These are phyloP conservation scores for Conticribra guillardii DNA, from an alignment of 108 stramenopile species.

Conservation along the genomic window DNA sequence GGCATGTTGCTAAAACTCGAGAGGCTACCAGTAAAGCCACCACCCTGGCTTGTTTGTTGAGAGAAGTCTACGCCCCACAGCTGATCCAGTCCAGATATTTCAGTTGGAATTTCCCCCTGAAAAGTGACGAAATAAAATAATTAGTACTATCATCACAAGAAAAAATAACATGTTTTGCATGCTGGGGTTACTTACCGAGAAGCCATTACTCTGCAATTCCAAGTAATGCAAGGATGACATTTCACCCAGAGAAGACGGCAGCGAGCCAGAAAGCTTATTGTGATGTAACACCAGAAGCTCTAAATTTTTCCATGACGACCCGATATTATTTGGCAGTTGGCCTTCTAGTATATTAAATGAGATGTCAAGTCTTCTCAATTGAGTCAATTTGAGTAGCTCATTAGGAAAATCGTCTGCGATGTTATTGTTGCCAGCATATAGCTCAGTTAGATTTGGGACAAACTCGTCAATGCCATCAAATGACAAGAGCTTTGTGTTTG, in stretches of 20 bases:
- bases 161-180: too few relatives aligned
- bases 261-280: conserved; percentile 21
- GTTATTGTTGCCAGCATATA: conserved; percentile 18
- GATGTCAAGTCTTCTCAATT: conserved; percentile 46
- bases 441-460: conserved; percentile 11
- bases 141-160: too few relatives aligned
- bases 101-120: neutral
- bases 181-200: conserved; percentile 19
- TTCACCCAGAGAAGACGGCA: conserved; percentile 24
- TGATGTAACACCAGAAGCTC: conserved; percentile 17
- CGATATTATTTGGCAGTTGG: conserved; percentile 54
- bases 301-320: conserved; percentile 45
- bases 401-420: conserved; percentile 46
- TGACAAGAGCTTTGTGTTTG: conserved; percentile 26
- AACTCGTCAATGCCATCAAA: conserved; percentile 22
- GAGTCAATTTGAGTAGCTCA: conserved; percentile 50
- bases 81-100: neutral
- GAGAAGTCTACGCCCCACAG: neutral
- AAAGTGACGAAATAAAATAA: neutral
- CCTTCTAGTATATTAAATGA: conserved; percentile 57
- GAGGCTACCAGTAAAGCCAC: conserved; percentile 52
- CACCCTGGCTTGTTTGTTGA: neutral
- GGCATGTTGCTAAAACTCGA: conserved; percentile 37
- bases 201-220: conserved; percentile 8
- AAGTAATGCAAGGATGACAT: conserved; percentile 23